phyloP scores from a whole-genome alignment of 1,139 yeast species.

The Waltiozyma solani region DNA sequence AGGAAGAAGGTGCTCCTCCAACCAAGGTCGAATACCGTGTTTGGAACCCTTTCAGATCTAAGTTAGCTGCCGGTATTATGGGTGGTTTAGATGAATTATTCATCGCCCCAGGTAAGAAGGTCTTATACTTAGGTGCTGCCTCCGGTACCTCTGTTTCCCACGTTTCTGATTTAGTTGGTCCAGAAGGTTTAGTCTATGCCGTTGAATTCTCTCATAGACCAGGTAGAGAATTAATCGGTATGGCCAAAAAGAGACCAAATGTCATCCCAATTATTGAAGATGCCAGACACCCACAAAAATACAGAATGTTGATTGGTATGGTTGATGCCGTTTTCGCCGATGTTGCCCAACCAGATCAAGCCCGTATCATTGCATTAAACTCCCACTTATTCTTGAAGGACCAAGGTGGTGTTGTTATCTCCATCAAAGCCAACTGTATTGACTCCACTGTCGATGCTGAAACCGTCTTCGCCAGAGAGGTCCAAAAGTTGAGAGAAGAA shows the following conservation, averaged over 20 bases:
- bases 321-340: slow-evolving; percentile 98
- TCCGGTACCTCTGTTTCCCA: slow-evolving; percentile 99
- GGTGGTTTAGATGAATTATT: slow-evolving; percentile 98
- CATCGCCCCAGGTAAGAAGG: slow-evolving; percentile 97
- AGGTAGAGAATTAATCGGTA: slow-evolving; percentile 96
- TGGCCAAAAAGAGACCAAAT: slow-evolving; percentile 99
- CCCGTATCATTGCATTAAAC: slow-evolving; percentile 97
- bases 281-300: slow-evolving; percentile 99
- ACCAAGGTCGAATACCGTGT: slow-evolving; percentile 98
- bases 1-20: slow-evolving; percentile 79
- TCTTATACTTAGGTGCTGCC: slow-evolving; percentile 96
- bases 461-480: slow-evolving; percentile 98
- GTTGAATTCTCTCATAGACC: slow-evolving; percentile 99
- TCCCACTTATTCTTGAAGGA: slow-evolving; percentile 97
- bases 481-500: slow-evolving; percentile 97
- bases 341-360: slow-evolving; percentile 99
- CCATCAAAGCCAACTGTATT: slow-evolving; percentile 99
- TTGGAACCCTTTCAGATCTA: slow-evolving; percentile 99
- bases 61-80: slow-evolving; percentile 99
- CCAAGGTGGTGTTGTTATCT: slow-evolving; percentile 95
- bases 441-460: slow-evolving; percentile 99
- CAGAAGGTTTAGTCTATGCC: slow-evolving; percentile 97
- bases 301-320: slow-evolving; percentile 98
- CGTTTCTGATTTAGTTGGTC: slow-evolving; percentile 97
- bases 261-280: slow-evolving; percentile 98